These are phyloP conservation scores for Verbena officinalis DNA, from an alignment of 257 asterid species.

Conservation along the genomic window DNA sequence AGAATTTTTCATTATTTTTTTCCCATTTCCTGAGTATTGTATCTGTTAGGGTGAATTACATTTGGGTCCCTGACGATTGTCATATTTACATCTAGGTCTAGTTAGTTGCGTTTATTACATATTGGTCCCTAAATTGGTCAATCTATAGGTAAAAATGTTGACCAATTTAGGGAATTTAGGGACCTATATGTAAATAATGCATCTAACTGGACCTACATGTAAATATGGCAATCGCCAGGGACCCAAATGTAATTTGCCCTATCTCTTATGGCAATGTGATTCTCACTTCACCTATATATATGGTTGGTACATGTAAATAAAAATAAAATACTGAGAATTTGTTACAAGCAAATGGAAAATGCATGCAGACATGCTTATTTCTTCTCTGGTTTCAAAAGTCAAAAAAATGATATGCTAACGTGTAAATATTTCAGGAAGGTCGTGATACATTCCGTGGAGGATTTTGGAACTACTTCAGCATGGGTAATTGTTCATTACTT, in stretches of 20 bases:
- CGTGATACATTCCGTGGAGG: conserved; percentile 53
- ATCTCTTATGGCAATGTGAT: not conserved
- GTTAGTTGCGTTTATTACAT: too few relatives aligned
- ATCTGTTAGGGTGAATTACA: too few relatives aligned
- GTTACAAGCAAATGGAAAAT: not conserved
- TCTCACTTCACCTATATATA: not conserved
- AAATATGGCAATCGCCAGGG: too few relatives aligned
- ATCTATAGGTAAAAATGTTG: too few relatives aligned
- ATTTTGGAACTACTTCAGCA: conserved; percentile 59
- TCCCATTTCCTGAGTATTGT: conserved; percentile 2
- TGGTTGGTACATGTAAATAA: too few relatives aligned
- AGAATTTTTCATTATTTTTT: not conserved
- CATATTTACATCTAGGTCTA: too few relatives aligned
- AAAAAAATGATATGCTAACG: conserved; percentile 17
- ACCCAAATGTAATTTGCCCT: too few relatives aligned
- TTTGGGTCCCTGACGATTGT: too few relatives aligned
- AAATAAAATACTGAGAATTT: not conserved
- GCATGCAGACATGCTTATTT: not conserved
- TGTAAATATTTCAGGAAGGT: conserved; percentile 48
- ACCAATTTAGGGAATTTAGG: too few relatives aligned
- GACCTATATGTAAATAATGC: too few relatives aligned
- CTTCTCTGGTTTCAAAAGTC: not conserved
- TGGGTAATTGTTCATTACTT: conserved; percentile 37
- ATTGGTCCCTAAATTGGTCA: too few relatives aligned
- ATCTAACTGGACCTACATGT: too few relatives aligned